Evolutionary conservation across 2,329 filamentous ascomycete species (phyloP).

Genomic region (Trichoderma sp.): DNA sequence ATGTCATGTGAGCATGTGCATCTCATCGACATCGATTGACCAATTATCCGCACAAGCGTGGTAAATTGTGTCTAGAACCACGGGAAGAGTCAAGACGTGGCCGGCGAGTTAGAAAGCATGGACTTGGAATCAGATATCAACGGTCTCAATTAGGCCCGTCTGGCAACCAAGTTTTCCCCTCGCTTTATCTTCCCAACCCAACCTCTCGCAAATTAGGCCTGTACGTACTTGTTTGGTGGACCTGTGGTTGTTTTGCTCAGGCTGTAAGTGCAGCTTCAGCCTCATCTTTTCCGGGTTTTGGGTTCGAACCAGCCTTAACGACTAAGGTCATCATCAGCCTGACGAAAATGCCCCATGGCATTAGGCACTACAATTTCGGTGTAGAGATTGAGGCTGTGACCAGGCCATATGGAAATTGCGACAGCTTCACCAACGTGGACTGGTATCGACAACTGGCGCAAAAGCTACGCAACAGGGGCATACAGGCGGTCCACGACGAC

Average conservation of each 20-base stretch:
- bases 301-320: not conserved
- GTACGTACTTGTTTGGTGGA: not conserved
- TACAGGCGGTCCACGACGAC: slow-evolving; percentile 38
- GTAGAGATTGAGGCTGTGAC: slow-evolving; percentile 40
- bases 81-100: not conserved
- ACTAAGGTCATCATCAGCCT: not conserved
- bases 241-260: slow-evolving; percentile 22
- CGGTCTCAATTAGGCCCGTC: not conserved
- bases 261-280: slow-evolving; percentile 11
- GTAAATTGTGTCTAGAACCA: not conserved
- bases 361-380: slow-evolving; percentile 39
- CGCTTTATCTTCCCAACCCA: not conserved
- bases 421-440: slow-evolving; percentile 39
- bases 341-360: not conserved
- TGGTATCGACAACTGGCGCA: slow-evolving; percentile 41
- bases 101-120: slow-evolving; percentile 2
- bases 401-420: slow-evolving; percentile 36
- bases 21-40: not conserved
- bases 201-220: not conserved
- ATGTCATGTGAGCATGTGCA: slow-evolving; percentile 6
- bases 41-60: slow-evolving; percentile 4
- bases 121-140: not conserved
- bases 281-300: not conserved
- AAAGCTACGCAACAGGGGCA: slow-evolving; percentile 39
- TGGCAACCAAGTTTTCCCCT: not conserved